phyloP scores from a whole-genome alignment of 371 early-diverging fungal genomes.

The Apophysomyces sp. region DNA sequence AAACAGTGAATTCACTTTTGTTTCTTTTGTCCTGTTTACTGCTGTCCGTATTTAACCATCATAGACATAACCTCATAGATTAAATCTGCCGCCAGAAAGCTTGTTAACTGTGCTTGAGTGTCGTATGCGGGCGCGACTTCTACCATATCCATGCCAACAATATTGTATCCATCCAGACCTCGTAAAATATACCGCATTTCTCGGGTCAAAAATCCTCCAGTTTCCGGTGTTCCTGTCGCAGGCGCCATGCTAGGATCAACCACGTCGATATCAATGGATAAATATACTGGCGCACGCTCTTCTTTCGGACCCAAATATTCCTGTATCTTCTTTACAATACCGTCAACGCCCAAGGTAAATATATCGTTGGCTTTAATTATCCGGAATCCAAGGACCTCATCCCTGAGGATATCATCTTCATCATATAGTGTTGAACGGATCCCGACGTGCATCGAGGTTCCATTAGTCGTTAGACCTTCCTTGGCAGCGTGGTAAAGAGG shows the following conservation, averaged over 20 bases:
- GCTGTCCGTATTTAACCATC: constrained; percentile 41
- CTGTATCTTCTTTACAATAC: constrained; percentile 28
- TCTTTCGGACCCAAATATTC: constrained; percentile 16
- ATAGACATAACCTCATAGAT: constrained; percentile 45
- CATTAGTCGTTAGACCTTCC: constrained; percentile 36
- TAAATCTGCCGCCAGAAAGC: constrained; percentile 43
- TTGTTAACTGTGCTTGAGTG: constrained; percentile 50
- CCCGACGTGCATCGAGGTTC: constrained; percentile 34
- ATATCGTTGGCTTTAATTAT: constrained; percentile 35
- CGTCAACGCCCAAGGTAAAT: constrained; percentile 25
- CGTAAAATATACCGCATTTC: constrained; percentile 30
- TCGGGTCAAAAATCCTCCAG: constrained; percentile 32
- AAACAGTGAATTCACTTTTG: neutral
- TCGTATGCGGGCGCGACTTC: constrained; percentile 53
- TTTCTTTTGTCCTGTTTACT: neutral
- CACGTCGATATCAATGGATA: constrained; percentile 39
- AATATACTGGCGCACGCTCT: constrained; percentile 25
- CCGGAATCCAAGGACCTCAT: constrained; percentile 24
- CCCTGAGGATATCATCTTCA: constrained; percentile 26
- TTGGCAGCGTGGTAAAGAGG: constrained; percentile 34
- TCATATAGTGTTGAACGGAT: constrained; percentile 31
- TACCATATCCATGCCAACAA: constrained; percentile 41
- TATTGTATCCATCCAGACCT: constrained; percentile 28
- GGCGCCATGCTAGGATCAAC: constrained; percentile 38
- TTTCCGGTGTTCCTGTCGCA: constrained; percentile 32